These are phyloP conservation scores for Ogataea naganishii DNA, from an alignment of 805 yeast species.

Conservation along the genomic window DNA sequence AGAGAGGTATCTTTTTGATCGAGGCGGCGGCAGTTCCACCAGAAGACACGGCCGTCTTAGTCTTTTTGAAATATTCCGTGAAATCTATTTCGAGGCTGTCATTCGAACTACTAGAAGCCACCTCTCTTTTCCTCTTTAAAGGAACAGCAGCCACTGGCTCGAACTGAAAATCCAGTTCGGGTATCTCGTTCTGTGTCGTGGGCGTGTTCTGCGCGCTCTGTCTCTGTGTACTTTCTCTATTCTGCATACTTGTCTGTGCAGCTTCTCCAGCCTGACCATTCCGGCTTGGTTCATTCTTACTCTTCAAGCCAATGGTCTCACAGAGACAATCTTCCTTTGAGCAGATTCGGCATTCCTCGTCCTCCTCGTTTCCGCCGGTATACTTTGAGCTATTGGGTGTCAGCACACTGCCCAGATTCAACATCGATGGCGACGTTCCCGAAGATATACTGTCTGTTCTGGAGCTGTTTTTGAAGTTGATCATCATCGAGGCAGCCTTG, in stretches of 20 bases:
- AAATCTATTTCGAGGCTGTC: constrained; percentile 44
- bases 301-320: constrained; percentile 40
- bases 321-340: constrained; percentile 62
- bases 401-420: background rate
- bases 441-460: constrained; percentile 15
- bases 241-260: too few species aligned
- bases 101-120: constrained; percentile 4
- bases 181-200: constrained; percentile 21
- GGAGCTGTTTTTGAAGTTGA: constrained; percentile 19
- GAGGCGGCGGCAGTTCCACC: too few species aligned
- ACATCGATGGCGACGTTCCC: too few species aligned
- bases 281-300: constrained; percentile 5
- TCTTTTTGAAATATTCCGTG: constrained; percentile 32
- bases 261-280: constrained; percentile 8
- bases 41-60: too few species aligned
- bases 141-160: constrained; percentile 65
- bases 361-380: constrained; percentile 5
- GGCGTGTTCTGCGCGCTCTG: constrained; percentile 7
- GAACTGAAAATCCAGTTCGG: too few species aligned
- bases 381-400: background rate
- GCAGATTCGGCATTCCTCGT: constrained; percentile 55
- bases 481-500: constrained; percentile 21
- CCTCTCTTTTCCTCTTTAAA: constrained; percentile 28
- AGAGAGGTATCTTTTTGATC: constrained; percentile 15
- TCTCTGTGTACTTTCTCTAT: constrained; percentile 20